A percentile compares a stretch with the other conserved stretches of the same genome.
Conservation (phyloP, 2,329 filamentous ascomycete species). For the Huntiella savannae region DNA sequence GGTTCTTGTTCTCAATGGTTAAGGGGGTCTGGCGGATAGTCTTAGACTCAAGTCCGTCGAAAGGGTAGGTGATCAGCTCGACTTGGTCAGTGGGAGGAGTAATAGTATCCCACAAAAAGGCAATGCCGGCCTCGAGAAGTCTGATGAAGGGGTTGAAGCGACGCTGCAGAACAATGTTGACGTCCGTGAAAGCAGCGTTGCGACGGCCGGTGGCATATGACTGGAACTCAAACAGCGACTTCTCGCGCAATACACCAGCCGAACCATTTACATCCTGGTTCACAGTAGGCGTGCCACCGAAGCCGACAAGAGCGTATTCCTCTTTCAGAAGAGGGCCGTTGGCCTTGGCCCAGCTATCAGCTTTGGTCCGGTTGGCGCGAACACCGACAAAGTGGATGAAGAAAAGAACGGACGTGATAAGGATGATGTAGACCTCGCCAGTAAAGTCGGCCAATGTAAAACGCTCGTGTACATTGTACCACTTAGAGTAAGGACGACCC, state of each 20-base stretch:
- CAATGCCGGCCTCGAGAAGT: slow-evolving; percentile 43
- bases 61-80: slow-evolving; percentile 66
- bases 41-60: slow-evolving; percentile 76
- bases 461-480: slow-evolving; percentile 94
- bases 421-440: slow-evolving; percentile 66
- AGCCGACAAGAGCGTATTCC: slow-evolving; percentile 81
- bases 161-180: slow-evolving; percentile 65
- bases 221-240: slow-evolving; percentile 67
- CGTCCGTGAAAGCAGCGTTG: slow-evolving; percentile 80
- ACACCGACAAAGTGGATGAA: slow-evolving; percentile 66
- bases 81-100: slow-evolving; percentile 49
- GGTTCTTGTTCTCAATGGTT: slow-evolving; percentile 33
- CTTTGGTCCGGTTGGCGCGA: slow-evolving; percentile 59
- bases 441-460: slow-evolving; percentile 68
- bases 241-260: slow-evolving; percentile 53
- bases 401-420: slow-evolving; percentile 55
- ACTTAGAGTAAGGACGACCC: slow-evolving; percentile 61
- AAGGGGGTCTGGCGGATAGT: slow-evolving; percentile 49
- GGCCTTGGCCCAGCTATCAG: slow-evolving; percentile 59
- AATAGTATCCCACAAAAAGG: slow-evolving; percentile 67
- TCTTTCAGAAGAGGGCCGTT: slow-evolving; percentile 52
- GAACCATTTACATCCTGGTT: slow-evolving; percentile 23
- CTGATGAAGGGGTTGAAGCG: slow-evolving; percentile 60
- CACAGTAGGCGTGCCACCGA: slow-evolving; percentile 35
- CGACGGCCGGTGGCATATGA: slow-evolving; percentile 80